Conservation (phyloP, 495 filamentous ascomycete genomes). For the Aspergillus panamensis region DNA sequence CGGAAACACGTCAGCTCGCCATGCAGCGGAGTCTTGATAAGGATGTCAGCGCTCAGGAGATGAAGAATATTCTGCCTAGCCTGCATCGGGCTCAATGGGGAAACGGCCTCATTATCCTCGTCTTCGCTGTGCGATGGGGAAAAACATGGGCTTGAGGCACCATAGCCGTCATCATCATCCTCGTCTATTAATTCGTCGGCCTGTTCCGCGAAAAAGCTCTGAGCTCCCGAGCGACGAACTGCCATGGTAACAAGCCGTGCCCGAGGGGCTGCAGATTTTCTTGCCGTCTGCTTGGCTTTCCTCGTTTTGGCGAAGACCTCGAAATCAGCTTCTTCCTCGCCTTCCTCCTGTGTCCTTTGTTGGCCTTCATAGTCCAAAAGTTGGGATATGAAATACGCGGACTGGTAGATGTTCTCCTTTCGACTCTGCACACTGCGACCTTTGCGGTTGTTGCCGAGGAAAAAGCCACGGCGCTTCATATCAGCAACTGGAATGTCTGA, state of each 20-base stretch:
- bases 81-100: slow-evolving; percentile 9
- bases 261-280: neutral
- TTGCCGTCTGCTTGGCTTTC: neutral
- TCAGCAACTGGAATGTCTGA: slow-evolving; percentile 10
- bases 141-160: too few relatives aligned
- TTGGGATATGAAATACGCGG: slow-evolving; percentile 16
- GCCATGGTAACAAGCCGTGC: neutral
- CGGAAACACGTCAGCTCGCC: slow-evolving; percentile 19
- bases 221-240: neutral
- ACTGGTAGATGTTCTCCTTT: slow-evolving; percentile 8
- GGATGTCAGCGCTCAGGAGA: slow-evolving; percentile 13
- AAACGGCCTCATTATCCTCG: neutral
- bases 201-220: neutral
- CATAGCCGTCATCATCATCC: slow-evolving; percentile 7
- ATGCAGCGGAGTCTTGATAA: slow-evolving; percentile 12
- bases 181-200: neutral
- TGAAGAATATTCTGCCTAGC: slow-evolving; percentile 18
- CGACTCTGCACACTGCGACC: neutral
- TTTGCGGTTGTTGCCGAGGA: neutral
- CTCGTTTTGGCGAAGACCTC: neutral
- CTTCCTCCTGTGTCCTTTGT: slow-evolving; percentile 4
- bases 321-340: slow-evolving; percentile 10
- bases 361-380: slow-evolving; percentile 8
- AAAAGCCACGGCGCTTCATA: slow-evolving; percentile 16
- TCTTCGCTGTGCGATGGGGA: slow-evolving; percentile 1